Percentiles rank a stretch among this genome's conserved stretches.
These are phyloP conservation scores for Cenchrus fungigraminus DNA, from an alignment of 176 grass and related monocot species.

Conservation along the genomic window DNA sequence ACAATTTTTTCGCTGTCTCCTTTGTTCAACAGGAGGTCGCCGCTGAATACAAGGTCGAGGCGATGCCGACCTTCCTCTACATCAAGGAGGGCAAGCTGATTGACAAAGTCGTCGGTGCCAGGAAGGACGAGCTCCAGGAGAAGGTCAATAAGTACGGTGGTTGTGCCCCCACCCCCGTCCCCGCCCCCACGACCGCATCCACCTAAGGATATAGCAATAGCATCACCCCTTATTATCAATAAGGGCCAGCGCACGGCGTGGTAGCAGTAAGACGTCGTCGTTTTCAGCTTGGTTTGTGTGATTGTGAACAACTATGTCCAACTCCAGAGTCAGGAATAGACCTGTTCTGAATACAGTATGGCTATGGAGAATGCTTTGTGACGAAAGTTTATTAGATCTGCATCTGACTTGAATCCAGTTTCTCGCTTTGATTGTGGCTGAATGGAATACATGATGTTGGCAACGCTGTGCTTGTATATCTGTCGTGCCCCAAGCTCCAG, in stretches of 20 bases:
- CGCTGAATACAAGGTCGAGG: constrained; percentile 39
- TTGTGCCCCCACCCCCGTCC: no score
- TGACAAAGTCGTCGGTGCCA: constrained; percentile 49
- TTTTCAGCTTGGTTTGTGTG: constrained; percentile 12
- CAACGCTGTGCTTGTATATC: no score
- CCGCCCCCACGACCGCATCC: not conserved
- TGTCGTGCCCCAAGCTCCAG: no score
- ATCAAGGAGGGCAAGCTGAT: constrained; percentile 47
- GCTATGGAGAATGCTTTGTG: not conserved
- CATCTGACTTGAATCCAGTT: not conserved
- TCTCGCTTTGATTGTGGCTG: no score
- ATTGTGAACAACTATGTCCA: not conserved
- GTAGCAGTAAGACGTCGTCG: not conserved
- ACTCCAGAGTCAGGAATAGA: not conserved
- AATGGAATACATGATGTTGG: no score
- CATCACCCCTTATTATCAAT: not conserved
- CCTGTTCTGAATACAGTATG: not conserved
- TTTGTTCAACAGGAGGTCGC: constrained; percentile 44
- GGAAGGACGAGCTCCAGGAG: constrained; percentile 45
- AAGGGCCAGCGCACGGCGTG: not conserved
- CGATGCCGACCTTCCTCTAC: constrained; percentile 72
- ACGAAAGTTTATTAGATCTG: not conserved
- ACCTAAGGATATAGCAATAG: constrained; percentile 8
- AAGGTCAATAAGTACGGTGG: constrained; percentile 19
- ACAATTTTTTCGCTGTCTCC: no score